Percentiles rank a stretch among this genome's conserved stretches.
Evolutionary conservation across 1,284 basidiomycete species (phyloP).

Genomic region (Earliella scabrosa): DNA sequence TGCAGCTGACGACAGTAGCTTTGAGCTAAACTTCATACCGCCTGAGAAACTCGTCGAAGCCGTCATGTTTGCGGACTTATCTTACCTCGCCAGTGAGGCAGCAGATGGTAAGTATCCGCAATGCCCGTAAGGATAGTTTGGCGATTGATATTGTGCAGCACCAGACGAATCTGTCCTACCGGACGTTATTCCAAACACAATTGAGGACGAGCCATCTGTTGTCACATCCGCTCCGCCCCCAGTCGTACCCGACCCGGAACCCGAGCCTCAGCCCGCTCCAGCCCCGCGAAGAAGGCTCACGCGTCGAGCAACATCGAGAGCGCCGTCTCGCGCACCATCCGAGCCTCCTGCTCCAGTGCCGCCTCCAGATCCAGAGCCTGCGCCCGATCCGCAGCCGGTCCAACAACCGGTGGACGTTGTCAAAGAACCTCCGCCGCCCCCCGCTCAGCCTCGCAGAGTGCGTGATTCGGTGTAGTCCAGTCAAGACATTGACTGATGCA

Average conservation of each 20-base stretch:
- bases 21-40: slow-evolving; percentile 32
- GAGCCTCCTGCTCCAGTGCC: slow-evolving; percentile 10
- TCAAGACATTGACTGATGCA: not conserved
- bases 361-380: not conserved
- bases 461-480: not conserved
- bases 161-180: slow-evolving; percentile 27
- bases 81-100: slow-evolving; percentile 27
- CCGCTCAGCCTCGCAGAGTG: not conserved
- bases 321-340: slow-evolving; percentile 26
- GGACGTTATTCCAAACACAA: slow-evolving; percentile 37
- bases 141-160: not conserved
- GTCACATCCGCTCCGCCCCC: not conserved
- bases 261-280: not conserved
- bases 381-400: not conserved
- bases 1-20: slow-evolving; percentile 26
- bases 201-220: slow-evolving; percentile 35
- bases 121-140: too few species aligned
- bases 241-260: not conserved
- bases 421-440: not conserved
- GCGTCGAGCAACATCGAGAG: slow-evolving; percentile 21
- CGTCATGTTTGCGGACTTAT: slow-evolving; percentile 35
- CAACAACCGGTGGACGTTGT: not conserved
- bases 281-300: slow-evolving; percentile 15
- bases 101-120: slow-evolving; percentile 15
- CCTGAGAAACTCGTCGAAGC: slow-evolving; percentile 36